Conservation (phyloP, 805 yeast species). For the Wickerhamiella galacta region DNA sequence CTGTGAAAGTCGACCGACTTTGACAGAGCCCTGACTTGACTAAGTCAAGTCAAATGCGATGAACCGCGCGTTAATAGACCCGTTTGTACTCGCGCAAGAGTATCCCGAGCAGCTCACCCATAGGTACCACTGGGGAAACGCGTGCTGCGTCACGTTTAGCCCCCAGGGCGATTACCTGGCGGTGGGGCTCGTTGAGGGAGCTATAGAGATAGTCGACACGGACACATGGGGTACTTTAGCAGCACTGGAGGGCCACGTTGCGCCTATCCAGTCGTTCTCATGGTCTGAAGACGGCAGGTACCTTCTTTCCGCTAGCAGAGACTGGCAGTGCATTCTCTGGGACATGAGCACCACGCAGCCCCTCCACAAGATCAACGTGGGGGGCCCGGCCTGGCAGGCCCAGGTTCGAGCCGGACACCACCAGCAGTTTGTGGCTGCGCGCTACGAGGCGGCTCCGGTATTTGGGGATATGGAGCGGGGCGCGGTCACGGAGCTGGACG, state of each 20-base stretch:
- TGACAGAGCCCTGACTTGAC: background rate
- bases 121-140: constrained; percentile 34
- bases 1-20: too few relatives aligned
- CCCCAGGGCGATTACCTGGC: constrained; percentile 75
- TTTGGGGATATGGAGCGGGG: constrained; percentile 20
- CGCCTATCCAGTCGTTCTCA: constrained; percentile 49
- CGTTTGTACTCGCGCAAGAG: constrained; percentile 80
- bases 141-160: constrained; percentile 53
- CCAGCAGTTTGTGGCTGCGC: constrained; percentile 39
- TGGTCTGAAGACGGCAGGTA: constrained; percentile 68
- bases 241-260: constrained; percentile 44
- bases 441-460: constrained; percentile 43
- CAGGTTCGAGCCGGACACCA: constrained; percentile 34
- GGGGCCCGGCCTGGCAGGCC: constrained; percentile 62
- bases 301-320: constrained; percentile 55
- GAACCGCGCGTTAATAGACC: constrained; percentile 76
- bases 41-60: constrained; percentile 20
- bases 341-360: constrained; percentile 29
- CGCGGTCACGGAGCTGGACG: constrained; percentile 5
- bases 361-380: background rate
- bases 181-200: constrained; percentile 59
- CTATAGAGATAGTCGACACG: constrained; percentile 54
- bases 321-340: constrained; percentile 74
- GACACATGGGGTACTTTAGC: constrained; percentile 46
- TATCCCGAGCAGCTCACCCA: constrained; percentile 73